These are phyloP conservation scores for Exophiala spinifera DNA, from an alignment of 2,329 filamentous ascomycete genomes.

Conservation along the genomic window DNA sequence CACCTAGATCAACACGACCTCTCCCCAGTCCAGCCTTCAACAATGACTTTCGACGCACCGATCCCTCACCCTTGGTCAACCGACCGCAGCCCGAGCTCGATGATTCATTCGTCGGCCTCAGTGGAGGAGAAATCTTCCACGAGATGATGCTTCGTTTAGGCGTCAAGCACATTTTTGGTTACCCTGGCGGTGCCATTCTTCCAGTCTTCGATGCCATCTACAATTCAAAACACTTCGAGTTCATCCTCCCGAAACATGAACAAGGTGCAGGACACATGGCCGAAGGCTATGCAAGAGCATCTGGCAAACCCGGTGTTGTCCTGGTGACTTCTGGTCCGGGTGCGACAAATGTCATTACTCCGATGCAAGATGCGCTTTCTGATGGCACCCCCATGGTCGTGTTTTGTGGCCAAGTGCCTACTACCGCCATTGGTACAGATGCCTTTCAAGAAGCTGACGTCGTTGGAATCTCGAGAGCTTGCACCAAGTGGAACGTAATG, in stretches of 20 bases:
- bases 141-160: constrained; percentile 96
- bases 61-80: constrained; percentile 65
- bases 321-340: constrained; percentile 95
- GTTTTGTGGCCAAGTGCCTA: constrained; percentile 90
- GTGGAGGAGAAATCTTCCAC: constrained; percentile 93
- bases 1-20: constrained; percentile 53
- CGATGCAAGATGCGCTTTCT: constrained; percentile 91
- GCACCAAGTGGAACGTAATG: constrained; percentile 99
- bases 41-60: constrained; percentile 57
- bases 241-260: constrained; percentile 92
- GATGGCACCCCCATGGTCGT: constrained; percentile 96
- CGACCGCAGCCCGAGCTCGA: constrained; percentile 64
- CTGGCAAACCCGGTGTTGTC: constrained; percentile 90
- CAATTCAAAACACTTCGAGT: constrained; percentile 95
- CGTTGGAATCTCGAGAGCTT: constrained; percentile 86
- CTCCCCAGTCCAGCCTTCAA: constrained; percentile 61
- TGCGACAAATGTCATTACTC: constrained; percentile 93
- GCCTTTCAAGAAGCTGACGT: constrained; percentile 97
- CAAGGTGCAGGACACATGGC: constrained; percentile 99
- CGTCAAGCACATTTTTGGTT: constrained; percentile 92
- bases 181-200: constrained; percentile 92
- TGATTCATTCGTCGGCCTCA: constrained; percentile 93
- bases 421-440: constrained; percentile 86
- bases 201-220: constrained; percentile 99
- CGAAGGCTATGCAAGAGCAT: constrained; percentile 90